A percentile compares a stretch with the other conserved stretches of the same genome.
These are phyloP conservation scores for Microascus cirrosus DNA, from an alignment of 2,329 filamentous ascomycete species.

Conservation along the genomic window DNA sequence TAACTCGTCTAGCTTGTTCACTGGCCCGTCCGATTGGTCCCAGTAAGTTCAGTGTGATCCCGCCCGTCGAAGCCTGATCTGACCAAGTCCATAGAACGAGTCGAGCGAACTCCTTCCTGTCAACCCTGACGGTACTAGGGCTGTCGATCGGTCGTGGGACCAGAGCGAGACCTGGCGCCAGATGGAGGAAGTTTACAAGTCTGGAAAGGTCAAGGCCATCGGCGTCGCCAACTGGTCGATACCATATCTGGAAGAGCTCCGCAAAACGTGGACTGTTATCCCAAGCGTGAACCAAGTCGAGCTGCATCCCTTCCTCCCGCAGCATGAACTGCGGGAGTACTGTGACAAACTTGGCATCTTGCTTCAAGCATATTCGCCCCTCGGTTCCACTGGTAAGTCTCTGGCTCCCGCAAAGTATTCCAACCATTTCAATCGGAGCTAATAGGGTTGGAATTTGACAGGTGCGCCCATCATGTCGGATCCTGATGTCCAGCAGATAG, in stretches of 20 bases:
- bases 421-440: background rate
- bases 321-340: slow-evolving; percentile 39
- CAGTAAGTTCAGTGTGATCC: background rate
- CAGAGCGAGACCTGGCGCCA: slow-evolving; percentile 70
- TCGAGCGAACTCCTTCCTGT: slow-evolving; percentile 17
- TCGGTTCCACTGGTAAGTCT: slow-evolving; percentile 6
- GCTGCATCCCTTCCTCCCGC: slow-evolving; percentile 53
- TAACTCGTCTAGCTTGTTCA: slow-evolving; percentile 33
- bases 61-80: background rate
- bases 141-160: slow-evolving; percentile 67
- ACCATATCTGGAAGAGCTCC: slow-evolving; percentile 65
- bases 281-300: slow-evolving; percentile 74
- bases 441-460: background rate
- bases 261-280: slow-evolving; percentile 40
- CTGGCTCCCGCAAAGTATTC: background rate
- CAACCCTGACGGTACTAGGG: slow-evolving; percentile 49
- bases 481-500: slow-evolving; percentile 4
- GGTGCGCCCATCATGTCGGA: background rate
- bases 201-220: slow-evolving; percentile 67
- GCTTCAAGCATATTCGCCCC: slow-evolving; percentile 22
- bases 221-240: slow-evolving; percentile 82
- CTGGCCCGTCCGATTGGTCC: slow-evolving; percentile 51
- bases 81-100: slow-evolving; percentile 9
- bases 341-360: slow-evolving; percentile 27
- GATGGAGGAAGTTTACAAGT: slow-evolving; percentile 57